Base-by-base conservation (phyloP, 2,329 filamentous ascomycete species). In the Neonectria ditissima region DNA sequence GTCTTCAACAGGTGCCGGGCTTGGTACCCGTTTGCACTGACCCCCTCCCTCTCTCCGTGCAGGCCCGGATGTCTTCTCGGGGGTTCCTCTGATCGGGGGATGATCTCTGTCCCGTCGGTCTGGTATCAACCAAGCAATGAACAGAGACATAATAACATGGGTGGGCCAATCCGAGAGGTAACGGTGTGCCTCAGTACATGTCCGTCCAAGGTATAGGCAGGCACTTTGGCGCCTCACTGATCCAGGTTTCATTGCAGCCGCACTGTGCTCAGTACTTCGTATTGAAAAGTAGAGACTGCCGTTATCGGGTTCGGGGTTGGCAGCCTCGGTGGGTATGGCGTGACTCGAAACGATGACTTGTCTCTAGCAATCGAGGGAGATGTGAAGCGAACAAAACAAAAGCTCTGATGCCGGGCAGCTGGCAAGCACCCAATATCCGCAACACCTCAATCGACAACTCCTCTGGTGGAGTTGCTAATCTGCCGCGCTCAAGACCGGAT, bases 1-100 rank as follows among this genome's bases (percentile, higher is more conserved):
- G 50, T 61, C 51, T 56, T 64, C 52, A 59, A 67, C 52, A 50
- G 55, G 50, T 24, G 32, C 43, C 26, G 55, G 55, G 53, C 45
- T 26, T 65, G 28, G 32, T 54, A 55, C 61, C 22, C 24, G 51
- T 34, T 34, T 61, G 26, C 30, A 52, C 58, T 55, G 24, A 57
- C 55, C 61, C 51, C 54, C 55, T 56, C 41, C 24, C n/a, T 5
- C 32, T 34, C 32, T 6, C 11, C 32, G 32, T 16, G 22, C 22
- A 44, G 56, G 43, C 22, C 20, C 43, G 9, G 20, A 14, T 5
- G 22, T 34, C 32, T 34, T 34, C 32, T 14, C 13, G 32, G 32
- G 6, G 13, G 32, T 34, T 34, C 32, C 32, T 34, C 32, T 14
- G 32, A 34, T 6, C 32, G 14, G 32, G 32, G 32, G 32, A 26